Base-by-base conservation (phyloP, 192 early-diverging fungal genomes). In the Coemansia sp. region DNA sequence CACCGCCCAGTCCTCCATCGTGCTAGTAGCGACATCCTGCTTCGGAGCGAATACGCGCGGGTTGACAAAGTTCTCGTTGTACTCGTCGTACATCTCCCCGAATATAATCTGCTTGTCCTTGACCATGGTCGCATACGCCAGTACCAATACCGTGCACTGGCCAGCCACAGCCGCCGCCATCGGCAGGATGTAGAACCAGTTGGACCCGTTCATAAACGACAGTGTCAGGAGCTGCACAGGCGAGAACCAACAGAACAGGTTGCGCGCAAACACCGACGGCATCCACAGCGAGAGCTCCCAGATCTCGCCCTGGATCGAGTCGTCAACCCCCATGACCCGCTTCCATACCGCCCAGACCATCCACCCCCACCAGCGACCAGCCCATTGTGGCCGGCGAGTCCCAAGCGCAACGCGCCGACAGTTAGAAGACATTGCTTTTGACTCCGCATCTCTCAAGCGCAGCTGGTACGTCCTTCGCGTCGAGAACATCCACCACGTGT, bases 61-160 rank as follows among this genome's bases (percentile, higher is more conserved):
- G 35, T 90, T 67, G 24, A 90, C 89, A 76, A 89, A 88, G 44
- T 80, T 87, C 54, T 64, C 61, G 67, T 89, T 86, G 64, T 90
- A 90, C 73, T 90, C 89, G 59, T 79, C 70, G 35, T 84, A 69
- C 36, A 89, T 81, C 62, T 88, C 83, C 4, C 79, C 79, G 64
- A 81, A 87, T 62, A 90, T 57, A 13, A 87, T 73, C 72, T 90
- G 87, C 64, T 85, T 88, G 66, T 90, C 89, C 77, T 86, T 81
- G 31, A 85, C 75, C 45, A 85, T 66, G 17, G 60, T 73, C 59
- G 73, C 66, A 67, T 64, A 81, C 27, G 68, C 36, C 39, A 67
- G 57, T 61, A 75, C 69, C 11, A 77, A 36, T 51, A 76, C 79
- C 39, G 78, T 75, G 68, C 86, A 84, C 39, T 90, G 88, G 10